A percentile compares a stretch with the other conserved stretches of the same genome.
These are phyloP conservation scores for Pythium oligandrum DNA, from an alignment of 352 stramenopile species.

Conservation along the genomic window DNA sequence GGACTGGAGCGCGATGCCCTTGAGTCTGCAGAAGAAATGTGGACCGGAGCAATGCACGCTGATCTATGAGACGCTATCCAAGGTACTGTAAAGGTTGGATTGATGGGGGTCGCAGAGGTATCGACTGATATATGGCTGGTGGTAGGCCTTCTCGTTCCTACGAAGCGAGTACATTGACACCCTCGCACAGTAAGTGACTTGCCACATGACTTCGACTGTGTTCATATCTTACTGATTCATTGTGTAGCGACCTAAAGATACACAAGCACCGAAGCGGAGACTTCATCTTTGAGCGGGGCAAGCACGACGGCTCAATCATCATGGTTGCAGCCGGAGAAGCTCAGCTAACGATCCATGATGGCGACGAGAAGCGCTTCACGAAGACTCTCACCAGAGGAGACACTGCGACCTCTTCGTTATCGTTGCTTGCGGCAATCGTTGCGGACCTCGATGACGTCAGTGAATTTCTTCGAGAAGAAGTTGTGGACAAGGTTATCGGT, in stretches of 20 bases:
- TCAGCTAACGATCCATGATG: slow-evolving; percentile 52
- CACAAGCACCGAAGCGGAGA: slow-evolving; percentile 39
- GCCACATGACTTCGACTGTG: not conserved
- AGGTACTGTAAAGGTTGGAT: slow-evolving; percentile 20
- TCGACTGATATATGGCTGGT: too few relatives aligned
- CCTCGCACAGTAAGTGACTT: slow-evolving; percentile 31
- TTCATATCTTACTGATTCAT: slow-evolving; percentile 5
- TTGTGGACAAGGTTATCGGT: slow-evolving; percentile 47
- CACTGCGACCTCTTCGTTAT: slow-evolving; percentile 65
- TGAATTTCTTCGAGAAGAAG: slow-evolving; percentile 6
- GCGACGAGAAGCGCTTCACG: slow-evolving; percentile 36
- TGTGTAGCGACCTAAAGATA: slow-evolving; percentile 52
- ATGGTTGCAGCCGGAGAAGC: slow-evolving; percentile 58
- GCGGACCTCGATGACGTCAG: slow-evolving; percentile 29
- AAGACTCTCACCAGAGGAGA: slow-evolving; percentile 54
- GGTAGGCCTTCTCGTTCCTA: slow-evolving; percentile 68
- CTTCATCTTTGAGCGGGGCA: slow-evolving; percentile 47
- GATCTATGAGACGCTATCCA: slow-evolving; percentile 74
- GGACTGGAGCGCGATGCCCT: slow-evolving; percentile 65
- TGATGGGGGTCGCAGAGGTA: not conserved
- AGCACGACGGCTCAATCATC: slow-evolving; percentile 75
- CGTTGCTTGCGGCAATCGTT: slow-evolving; percentile 55
- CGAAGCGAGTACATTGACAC: slow-evolving; percentile 59
- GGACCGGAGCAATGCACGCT: slow-evolving; percentile 71
- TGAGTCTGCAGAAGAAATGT: slow-evolving; percentile 48